Base-by-base conservation (phyloP, 129 eudicot species). In the Erigeron canadensis region DNA sequence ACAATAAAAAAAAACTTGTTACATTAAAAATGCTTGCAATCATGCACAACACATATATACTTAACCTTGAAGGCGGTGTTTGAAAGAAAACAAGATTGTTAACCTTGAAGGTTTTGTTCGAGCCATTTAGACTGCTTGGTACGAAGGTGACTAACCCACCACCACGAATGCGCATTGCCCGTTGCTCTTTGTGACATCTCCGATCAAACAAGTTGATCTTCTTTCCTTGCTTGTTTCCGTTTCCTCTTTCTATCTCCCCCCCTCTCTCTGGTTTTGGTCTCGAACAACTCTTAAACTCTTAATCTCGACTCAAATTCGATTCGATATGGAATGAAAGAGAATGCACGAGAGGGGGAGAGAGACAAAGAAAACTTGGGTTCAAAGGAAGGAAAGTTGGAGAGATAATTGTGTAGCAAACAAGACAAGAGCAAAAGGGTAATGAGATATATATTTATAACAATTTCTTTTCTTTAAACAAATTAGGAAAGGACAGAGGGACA, bases 91-190 rank as follows among this genome's bases (percentile, higher is more conserved):
- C 10, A 45, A 12, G 12, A 8, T 4, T 8, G 72, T 1, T 11
- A 53, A 91, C 97, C 96, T 80, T 84, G 96, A 70, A 91, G 87
- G 82, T 81, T 82, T 63, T 84, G 96, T 59, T 88, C 96, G 66
- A 91, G 95, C 97, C 97, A 91, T 91, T 82, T 88, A 8, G 95
- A 85, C 79, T 91, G 97, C 77, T 88, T 91, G 22, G 97, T 91
- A 67, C 96, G 81, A 67, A 91, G 83, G 72, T 91, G 97, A 83
- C 93, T 82, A 44, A 96, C 97, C 89, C 88, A 84, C 97, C 93
- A 91, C 97, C 97, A 91, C 60, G 97, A 91, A 82, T 82, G 83
- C 50, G 93, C 97, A 22, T 86, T 84, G 87, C 88, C 83, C 51
- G 89, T 84, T 45, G 97, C 96, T 73, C 86, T 88, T 75, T 88